These are phyloP conservation scores for Coprinopsis sp. DNA, from an alignment of 768 basidiomycete genomes.

Conservation along the genomic window DNA sequence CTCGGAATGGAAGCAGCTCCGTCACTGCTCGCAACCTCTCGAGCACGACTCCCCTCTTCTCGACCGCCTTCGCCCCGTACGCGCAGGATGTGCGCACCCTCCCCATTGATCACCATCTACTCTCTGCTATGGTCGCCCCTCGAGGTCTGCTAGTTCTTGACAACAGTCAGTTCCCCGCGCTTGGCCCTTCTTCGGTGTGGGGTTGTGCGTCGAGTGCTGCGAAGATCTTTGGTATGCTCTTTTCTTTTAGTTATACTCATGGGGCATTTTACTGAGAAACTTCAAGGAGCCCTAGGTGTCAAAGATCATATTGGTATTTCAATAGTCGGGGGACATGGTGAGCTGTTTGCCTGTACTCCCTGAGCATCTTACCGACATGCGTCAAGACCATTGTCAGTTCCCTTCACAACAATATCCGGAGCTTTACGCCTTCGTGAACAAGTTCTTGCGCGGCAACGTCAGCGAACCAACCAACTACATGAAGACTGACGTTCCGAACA, in stretches of 20 bases:
- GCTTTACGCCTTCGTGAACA: conserved; percentile 47
- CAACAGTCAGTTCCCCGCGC: conserved; percentile 48
- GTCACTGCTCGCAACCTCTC: conserved; percentile 48
- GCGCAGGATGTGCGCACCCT: conserved; percentile 38
- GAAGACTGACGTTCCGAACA: conserved; percentile 33
- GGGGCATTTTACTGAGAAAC: too few relatives aligned
- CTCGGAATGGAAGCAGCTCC: conserved; percentile 32
- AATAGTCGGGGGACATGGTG: conserved; percentile 45
- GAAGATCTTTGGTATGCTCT: conserved; percentile 41
- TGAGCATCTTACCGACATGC: too few relatives aligned
- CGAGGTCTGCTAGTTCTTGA: conserved; percentile 46
- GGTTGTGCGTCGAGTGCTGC: conserved; percentile 44
- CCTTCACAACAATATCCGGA: conserved; percentile 37
- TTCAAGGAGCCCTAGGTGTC: conserved; percentile 42
- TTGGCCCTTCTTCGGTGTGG: conserved; percentile 41
- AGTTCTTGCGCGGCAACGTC: conserved; percentile 41
- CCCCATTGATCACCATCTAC: conserved; percentile 51
- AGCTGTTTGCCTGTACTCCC: too few relatives aligned
- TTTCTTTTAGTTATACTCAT: too few relatives aligned
- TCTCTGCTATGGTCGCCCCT: conserved; percentile 48
- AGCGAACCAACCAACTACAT: conserved; percentile 39
- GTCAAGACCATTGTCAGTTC: conserved; percentile 47
- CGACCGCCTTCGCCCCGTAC: conserved; percentile 38
- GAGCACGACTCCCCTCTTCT: conserved; percentile 49
- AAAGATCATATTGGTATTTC: conserved; percentile 42